Base-by-base conservation (phyloP, 2,329 filamentous ascomycete species). In the Fusarium abutilonis region DNA sequence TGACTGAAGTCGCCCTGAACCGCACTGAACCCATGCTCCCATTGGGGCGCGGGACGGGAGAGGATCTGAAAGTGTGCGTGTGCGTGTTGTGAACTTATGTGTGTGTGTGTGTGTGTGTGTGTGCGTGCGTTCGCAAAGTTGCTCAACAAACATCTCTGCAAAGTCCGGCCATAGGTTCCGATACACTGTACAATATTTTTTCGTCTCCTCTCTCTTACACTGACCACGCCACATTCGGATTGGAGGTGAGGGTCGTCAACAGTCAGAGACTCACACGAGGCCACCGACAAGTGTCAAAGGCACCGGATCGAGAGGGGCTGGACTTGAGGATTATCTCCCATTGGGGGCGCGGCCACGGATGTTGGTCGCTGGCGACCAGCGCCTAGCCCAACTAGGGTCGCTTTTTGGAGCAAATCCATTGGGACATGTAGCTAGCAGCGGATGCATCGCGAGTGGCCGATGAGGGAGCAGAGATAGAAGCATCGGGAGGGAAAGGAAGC, bases 321-420 rank as follows among this genome's bases (percentile, higher is more conserved):
- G 66, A 49, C 4, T n/a, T 67, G 41, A 44, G 44, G 43, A 43
- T 35, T 52, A 26, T 26, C 47, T 32, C 53, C 32, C 31, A 60
- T 52, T 56, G 57, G 57, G 59, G 63, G 46, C 49, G 53, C 46
- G 63, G 57, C 42, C 57, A 53, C 54, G 44, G 42, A 61, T 67
- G 66, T 67, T 70, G 68, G 68, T 62, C 61, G 52, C 61, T 67
- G 59, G 59, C 45, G 55, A 52, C 54, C 54, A 63, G 64, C 67
- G 63, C 58, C 68, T 70, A 70, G 68, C 59, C 59, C 38, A 60
- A 70, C 68, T 69, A 54, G 66, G 66, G 63, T 56, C 44, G 35
- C 48, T 49, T 47, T 53, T 54, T 70, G 49, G 60, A 59, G 63
- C 62, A 56, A 56, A 10, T 13, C 6, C 23, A 26, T 26, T 41